phyloP scores from a whole-genome alignment of 352 stramenopile species.

The Globisporangium heterothallicum region DNA sequence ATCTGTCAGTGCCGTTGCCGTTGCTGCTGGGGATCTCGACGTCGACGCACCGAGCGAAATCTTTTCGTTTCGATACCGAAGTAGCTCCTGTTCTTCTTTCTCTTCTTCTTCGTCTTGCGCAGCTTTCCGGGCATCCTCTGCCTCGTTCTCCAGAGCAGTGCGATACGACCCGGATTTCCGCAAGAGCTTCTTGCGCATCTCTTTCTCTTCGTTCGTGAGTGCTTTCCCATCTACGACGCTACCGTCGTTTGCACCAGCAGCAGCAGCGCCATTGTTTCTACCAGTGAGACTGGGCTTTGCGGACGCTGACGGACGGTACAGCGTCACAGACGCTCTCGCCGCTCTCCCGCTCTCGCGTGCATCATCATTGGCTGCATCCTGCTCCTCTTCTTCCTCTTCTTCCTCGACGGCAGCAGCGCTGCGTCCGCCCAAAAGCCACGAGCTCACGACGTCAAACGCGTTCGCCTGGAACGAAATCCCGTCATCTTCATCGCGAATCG shows the following conservation, averaged over 20 bases:
- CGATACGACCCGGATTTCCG: slow-evolving; percentile 40
- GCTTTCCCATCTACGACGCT: slow-evolving; percentile 10
- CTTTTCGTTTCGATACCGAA: slow-evolving; percentile 26
- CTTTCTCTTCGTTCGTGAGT: slow-evolving; percentile 54
- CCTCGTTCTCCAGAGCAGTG: slow-evolving; percentile 23
- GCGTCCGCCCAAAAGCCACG: slow-evolving; percentile 41
- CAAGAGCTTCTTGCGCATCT: slow-evolving; percentile 72
- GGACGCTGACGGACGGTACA: slow-evolving; percentile 45
- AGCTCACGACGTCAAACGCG: slow-evolving; percentile 59
- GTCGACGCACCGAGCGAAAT: not conserved
- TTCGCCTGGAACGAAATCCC: slow-evolving; percentile 42
- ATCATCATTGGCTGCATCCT: not conserved
- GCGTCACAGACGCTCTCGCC: slow-evolving; percentile 26
- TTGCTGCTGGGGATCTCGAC: not conserved
- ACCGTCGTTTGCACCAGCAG: not conserved
- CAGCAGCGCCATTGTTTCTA: slow-evolving; percentile 10
- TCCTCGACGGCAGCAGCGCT: slow-evolving; percentile 7
- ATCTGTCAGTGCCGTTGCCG: too few species aligned
- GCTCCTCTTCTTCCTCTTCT: slow-evolving; percentile 10
- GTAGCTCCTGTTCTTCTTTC: slow-evolving; percentile 56
- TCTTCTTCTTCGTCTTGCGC: slow-evolving; percentile 31
- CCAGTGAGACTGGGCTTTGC: slow-evolving; percentile 27
- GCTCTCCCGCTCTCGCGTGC: slow-evolving; percentile 1
- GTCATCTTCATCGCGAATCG: slow-evolving; percentile 33
- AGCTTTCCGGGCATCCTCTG: slow-evolving; percentile 17